These are phyloP conservation scores for Solanum raphanifolium DNA, from an alignment of 257 asterid species.

Conservation along the genomic window DNA sequence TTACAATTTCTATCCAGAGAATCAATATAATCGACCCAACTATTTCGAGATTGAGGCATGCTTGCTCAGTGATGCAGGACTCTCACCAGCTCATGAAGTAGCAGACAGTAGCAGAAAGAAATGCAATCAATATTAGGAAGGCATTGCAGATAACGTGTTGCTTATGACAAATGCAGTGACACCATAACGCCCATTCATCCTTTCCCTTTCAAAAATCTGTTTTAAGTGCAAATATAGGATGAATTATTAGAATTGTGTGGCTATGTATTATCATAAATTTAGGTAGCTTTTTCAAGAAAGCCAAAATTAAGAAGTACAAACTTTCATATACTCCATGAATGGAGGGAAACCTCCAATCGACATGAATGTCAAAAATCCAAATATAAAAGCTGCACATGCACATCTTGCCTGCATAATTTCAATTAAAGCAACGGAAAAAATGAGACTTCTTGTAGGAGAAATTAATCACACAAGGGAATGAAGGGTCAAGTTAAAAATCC, in stretches of 20 bases:
- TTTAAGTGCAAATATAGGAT: not conserved
- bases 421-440: not conserved
- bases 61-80: not conserved
- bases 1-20: not conserved
- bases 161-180: slow-evolving; percentile 77
- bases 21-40: not conserved
- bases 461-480: not conserved
- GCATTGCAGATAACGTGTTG: slow-evolving; percentile 81
- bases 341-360: slow-evolving; percentile 96
- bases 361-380: slow-evolving; percentile 89
- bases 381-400: slow-evolving; percentile 85
- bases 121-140: slow-evolving; percentile 72
- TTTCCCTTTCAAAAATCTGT: slow-evolving; percentile 87
- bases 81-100: slow-evolving; percentile 54
- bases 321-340: slow-evolving; percentile 96
- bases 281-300: not conserved
- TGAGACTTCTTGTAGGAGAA: not conserved
- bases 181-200: slow-evolving; percentile 91
- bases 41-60: not conserved
- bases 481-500: not conserved
- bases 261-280: not conserved
- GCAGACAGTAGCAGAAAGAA: slow-evolving; percentile 76
- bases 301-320: not conserved
- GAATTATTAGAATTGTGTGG: not conserved
- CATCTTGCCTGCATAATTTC: slow-evolving; percentile 67